Evolutionary conservation across 2,329 filamentous ascomycete genomes (phyloP), one percentile per base, ranked within the genome.

Genomic region (Dothidotthia symphoricarpi): DNA sequence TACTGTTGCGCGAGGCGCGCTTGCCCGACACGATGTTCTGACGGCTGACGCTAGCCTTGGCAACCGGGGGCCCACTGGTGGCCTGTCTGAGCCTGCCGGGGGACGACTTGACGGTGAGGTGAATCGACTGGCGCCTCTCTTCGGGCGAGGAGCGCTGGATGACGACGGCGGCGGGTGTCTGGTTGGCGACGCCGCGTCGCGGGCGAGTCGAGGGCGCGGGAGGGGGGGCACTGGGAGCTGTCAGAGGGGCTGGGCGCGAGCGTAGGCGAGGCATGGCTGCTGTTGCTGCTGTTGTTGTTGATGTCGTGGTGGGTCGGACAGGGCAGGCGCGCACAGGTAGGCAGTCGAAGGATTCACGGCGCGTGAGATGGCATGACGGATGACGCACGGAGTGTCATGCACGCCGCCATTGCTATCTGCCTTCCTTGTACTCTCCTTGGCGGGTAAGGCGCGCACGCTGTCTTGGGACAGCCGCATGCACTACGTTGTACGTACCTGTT

Each of bases 101-200:
- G 2, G 70, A 69, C 11, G 72, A 71, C 45, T 75, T 75, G 47
- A 75, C 72, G 26, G 71, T 75, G 41, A 75, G 66, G 39, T 69
- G 66, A 39, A 75, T 69, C 34, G 69, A 72, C 42, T 68, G 69
- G 43, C 67, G 69, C 28, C 65, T 64, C 42, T 68, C 65, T 34
- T 70, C 64, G 41, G 69, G 68, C 29, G 68, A 64, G 31, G 60
- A 61, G 41, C 61, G 61, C 50, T 69, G 60, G 37, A 70, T 64
- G 31, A 63, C 55, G 32, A 64, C 63, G 8, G 65, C 51, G 22
- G 60, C 55, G 25, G 62, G 54, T 28, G 61, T 47, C 49, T 60
- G 59, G 40, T 61, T 59, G 31, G 61, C 55, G 17, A 57, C 60
- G 31, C 61, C 61, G 45, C 67, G 65, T 31, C 65, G 55, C 2